A percentile compares a stretch with the other conserved stretches of the same genome.
phyloP scores from a whole-genome alignment of 805 yeast species.

The Zygosaccharomyces bisporus region DNA sequence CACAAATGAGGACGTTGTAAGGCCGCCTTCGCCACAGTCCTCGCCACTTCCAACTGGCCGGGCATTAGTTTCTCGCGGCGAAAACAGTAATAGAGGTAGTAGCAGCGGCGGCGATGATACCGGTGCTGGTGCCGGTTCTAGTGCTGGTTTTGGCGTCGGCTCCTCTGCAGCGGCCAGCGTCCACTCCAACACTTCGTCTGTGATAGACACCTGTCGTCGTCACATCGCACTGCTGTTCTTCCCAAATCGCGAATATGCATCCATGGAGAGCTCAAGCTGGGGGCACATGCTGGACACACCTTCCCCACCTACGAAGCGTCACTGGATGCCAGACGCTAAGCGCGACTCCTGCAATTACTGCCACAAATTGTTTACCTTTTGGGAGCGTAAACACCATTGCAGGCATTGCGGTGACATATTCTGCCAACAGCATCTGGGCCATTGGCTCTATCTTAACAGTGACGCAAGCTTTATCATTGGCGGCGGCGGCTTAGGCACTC shows the following conservation, averaged over 20 bases:
- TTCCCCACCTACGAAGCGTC: slow-evolving; percentile 49
- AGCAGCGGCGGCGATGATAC: background rate
- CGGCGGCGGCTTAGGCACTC: slow-evolving; percentile 52
- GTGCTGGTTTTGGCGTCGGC: background rate
- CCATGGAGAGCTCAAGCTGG: slow-evolving; percentile 14
- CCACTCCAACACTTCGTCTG: slow-evolving; percentile 26
- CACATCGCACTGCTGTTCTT: slow-evolving; percentile 17
- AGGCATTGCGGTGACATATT: slow-evolving; percentile 80
- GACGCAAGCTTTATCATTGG: slow-evolving; percentile 64
- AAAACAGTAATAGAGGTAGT: slow-evolving; percentile 13
- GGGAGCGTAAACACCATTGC: slow-evolving; percentile 80
- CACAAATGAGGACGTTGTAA: slow-evolving; percentile 40
- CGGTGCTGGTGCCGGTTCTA: background rate
- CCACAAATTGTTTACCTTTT: slow-evolving; percentile 63
- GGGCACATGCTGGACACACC: slow-evolving; percentile 22
- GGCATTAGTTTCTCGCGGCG: slow-evolving; percentile 12
- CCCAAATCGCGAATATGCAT: slow-evolving; percentile 13
- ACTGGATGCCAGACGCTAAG: slow-evolving; percentile 72
- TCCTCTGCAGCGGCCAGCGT: slow-evolving; percentile 24
- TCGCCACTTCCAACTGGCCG: slow-evolving; percentile 17
- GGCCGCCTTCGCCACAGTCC: slow-evolving; percentile 24
- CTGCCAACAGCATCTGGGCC: slow-evolving; percentile 64
- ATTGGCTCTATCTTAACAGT: slow-evolving; percentile 51
- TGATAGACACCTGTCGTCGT: slow-evolving; percentile 18
- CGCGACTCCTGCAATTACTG: slow-evolving; percentile 67